phyloP scores from a whole-genome alignment of 2,329 filamentous ascomycete genomes.

The Bisporella sp. region DNA sequence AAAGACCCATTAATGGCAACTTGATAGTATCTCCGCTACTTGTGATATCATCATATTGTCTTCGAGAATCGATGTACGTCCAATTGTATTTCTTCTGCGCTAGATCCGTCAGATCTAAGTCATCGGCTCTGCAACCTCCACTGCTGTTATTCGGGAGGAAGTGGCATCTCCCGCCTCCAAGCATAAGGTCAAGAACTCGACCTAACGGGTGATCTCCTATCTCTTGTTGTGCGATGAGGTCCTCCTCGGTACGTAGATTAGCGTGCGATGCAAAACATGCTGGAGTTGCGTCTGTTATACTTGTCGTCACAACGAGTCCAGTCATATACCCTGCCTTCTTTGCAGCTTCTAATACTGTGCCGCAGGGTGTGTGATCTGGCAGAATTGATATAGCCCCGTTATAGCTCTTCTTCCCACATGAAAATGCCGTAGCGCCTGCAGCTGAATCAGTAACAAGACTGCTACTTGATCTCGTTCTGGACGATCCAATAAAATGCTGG shows the following conservation, averaged over 20 bases:
- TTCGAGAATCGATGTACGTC: conserved; percentile 66
- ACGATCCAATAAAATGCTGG: conserved; percentile 83
- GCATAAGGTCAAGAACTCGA: conserved; percentile 79
- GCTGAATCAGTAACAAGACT: conserved; percentile 92
- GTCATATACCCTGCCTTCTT: conserved; percentile 89
- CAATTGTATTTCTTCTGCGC: conserved; percentile 73
- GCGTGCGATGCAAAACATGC: conserved; percentile 93
- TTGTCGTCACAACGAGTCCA: conserved; percentile 88
- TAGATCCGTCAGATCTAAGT: conserved; percentile 64
- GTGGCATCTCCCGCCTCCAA: conserved; percentile 89
- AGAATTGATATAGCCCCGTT: conserved; percentile 92
- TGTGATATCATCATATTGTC: conserved; percentile 68
- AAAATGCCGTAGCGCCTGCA: conserved; percentile 95
- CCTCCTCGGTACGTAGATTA: conserved; percentile 70
- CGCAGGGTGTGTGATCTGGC: conserved; percentile 79
- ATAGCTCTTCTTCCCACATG: conserved; percentile 88
- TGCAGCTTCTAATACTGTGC: conserved; percentile 87
- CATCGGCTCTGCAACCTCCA: conserved; percentile 77
- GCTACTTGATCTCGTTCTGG: conserved; percentile 75
- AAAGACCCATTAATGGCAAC: conserved; percentile 81
- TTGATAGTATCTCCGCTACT: conserved; percentile 54
- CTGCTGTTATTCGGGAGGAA: conserved; percentile 77
- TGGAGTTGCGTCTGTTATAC: conserved; percentile 91
- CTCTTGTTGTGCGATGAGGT: conserved; percentile 88
- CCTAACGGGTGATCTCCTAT: conserved; percentile 82